Conservation (phyloP, 208 protist species). For the Porcisia hertigi region DNA sequence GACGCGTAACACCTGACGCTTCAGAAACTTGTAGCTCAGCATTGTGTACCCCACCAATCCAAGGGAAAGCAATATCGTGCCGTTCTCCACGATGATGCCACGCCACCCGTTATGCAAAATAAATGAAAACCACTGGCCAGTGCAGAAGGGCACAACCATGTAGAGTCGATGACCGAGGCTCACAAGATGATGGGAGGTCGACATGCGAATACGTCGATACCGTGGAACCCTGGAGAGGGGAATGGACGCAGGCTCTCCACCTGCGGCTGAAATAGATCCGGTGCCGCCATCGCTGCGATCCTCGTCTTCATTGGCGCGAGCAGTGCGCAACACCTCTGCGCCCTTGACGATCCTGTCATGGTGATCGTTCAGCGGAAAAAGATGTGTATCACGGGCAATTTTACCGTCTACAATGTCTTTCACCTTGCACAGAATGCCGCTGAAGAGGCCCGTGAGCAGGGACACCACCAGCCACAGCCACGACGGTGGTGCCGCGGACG, state of each 20-base stretch:
- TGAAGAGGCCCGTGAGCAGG: conserved; percentile 70
- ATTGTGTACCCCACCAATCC: conserved; percentile 82
- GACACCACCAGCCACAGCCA: conserved; percentile 80
- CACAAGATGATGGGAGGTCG: conserved; percentile 39
- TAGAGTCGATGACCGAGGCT: conserved; percentile 70
- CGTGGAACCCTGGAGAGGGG: conserved; percentile 2
- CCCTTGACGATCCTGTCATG: conserved; percentile 10
- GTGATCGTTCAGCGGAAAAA: conserved; percentile 36
- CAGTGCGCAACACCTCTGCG: background rate
- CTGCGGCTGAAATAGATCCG: too few relatives aligned
- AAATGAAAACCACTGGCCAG: conserved; percentile 85
- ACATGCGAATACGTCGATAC: conserved; percentile 13
- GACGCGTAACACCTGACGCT: conserved; percentile 49
- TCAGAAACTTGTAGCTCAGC: conserved; percentile 73
- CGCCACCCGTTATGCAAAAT: conserved; percentile 77
- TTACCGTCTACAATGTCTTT: conserved; percentile 82
- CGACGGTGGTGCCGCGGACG: background rate
- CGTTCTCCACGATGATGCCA: conserved; percentile 78
- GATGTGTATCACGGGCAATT: conserved; percentile 35
- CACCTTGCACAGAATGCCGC: conserved; percentile 79
- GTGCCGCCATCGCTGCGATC: background rate
- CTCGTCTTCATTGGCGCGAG: background rate
- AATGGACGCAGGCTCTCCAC: background rate
- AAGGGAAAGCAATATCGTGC: conserved; percentile 72
- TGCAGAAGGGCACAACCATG: conserved; percentile 86